Percentiles rank a stretch among this genome's conserved stretches.
These are phyloP conservation scores for Mitragyna speciosa DNA, from an alignment of 257 asterid species.

Conservation along the genomic window DNA sequence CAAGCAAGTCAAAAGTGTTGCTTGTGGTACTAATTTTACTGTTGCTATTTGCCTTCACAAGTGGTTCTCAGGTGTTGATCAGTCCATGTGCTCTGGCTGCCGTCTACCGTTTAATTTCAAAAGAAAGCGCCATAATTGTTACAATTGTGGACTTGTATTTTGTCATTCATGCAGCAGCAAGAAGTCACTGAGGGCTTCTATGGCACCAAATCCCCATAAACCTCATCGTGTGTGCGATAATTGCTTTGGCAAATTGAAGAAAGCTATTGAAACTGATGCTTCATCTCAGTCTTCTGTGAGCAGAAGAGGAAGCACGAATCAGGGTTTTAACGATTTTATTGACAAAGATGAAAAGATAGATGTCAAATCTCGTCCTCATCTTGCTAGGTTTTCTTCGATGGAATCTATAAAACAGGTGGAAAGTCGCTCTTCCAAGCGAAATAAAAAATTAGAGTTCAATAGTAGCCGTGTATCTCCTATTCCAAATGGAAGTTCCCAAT, in stretches of 20 bases:
- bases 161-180: conserved; percentile 94
- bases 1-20: conserved; percentile 88
- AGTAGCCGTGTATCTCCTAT: conserved; percentile 95
- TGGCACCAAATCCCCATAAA: conserved; percentile 92
- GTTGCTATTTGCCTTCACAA: conserved; percentile 89
- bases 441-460: conserved; percentile 77
- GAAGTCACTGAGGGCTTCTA: conserved; percentile 86
- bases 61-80: conserved; percentile 89
- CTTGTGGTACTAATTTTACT: conserved; percentile 88
- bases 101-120: conserved; percentile 82
- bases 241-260: conserved; percentile 72
- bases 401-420: conserved; percentile 86
- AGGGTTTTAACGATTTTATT: conserved; percentile 43
- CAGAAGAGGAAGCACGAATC: conserved; percentile 73
- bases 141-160: conserved; percentile 88
- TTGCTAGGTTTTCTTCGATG: conserved; percentile 79
- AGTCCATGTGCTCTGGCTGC: conserved; percentile 94
- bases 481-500: conserved; percentile 85
- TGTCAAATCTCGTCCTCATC: conserved; percentile 63
- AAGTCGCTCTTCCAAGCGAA: conserved; percentile 66
- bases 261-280: conserved; percentile 65
- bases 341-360: conserved; percentile 77
- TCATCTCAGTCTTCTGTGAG: conserved; percentile 67
- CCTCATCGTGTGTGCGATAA: conserved; percentile 88
- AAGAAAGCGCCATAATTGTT: conserved; percentile 93